A percentile compares a stretch with the other conserved stretches of the same genome.
Evolutionary conservation across 225 moss, liverwort and hornwort genomes (phyloP).

Genomic region (Pleurozium schreberi): DNA sequence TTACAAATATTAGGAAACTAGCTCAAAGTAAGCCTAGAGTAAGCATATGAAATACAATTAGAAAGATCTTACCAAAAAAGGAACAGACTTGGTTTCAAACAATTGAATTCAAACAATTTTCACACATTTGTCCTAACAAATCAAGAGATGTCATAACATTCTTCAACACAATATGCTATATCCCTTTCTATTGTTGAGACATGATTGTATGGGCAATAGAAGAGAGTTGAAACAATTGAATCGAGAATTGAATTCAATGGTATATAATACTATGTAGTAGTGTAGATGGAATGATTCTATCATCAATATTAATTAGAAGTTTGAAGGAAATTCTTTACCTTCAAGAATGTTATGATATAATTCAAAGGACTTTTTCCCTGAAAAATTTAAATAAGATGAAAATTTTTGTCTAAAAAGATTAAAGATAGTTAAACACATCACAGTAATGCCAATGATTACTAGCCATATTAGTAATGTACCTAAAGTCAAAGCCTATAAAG

Average conservation of each 20-base stretch:
- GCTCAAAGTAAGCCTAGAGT: not conserved
- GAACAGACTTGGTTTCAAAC: not conserved
- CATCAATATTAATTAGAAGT: not conserved
- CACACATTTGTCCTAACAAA: not conserved
- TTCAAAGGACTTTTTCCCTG: not conserved
- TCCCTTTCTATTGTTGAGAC: not conserved
- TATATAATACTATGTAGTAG: too few species aligned
- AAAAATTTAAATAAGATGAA: not conserved
- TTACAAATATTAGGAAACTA: not conserved
- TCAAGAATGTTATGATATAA: not conserved
- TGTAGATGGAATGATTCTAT: not conserved
- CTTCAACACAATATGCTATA: not conserved
- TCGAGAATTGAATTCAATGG: not conserved
- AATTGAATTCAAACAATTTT: accelerated
- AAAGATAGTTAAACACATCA: too few species aligned
- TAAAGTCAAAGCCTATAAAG: not conserved
- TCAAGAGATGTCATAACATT: too few species aligned
- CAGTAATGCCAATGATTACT: not conserved
- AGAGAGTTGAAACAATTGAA: not conserved
- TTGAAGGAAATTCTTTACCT: not conserved
- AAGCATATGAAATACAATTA: not conserved
- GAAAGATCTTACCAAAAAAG: not conserved
- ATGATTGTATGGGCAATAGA: not conserved
- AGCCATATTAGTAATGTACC: not conserved
- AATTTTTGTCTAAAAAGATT: not conserved